Evolutionary conservation across 768 basidiomycete genomes (phyloP), one percentile per base, ranked within the genome.

Genomic region (Chalciporus piperatus): DNA sequence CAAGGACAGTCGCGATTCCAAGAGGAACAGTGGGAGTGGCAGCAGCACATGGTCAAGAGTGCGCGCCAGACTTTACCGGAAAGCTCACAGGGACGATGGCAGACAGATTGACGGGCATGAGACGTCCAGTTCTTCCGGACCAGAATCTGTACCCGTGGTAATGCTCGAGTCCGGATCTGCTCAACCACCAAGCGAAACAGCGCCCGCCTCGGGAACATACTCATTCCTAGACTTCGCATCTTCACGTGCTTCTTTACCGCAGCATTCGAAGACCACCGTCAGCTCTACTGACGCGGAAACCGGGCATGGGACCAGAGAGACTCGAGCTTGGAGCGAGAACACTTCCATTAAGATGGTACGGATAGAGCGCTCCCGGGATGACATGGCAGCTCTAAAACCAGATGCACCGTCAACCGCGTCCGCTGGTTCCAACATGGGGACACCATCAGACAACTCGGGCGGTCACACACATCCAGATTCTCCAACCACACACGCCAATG

Each of bases 341-440:
- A 54, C 55, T 12, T 68, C 62, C 8, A 30, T 57, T 2, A 50
- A 47, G 33, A 52, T 57, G 55, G 50, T 51, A 19, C 51, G 52
- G 50, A 43, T 59, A 33, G 58, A 65, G 41, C 59, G 59, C 38
- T 58, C 59, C 7, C 58, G 52, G 28, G 55, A 60, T 37, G 47
- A 52, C 33, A 25, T 46, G 13, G 20, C 53, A 41, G 41, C 48
- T 25, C 46, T 53, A 6, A 69, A 62, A 50, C 67, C 67, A 17
- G 67, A 69, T 50, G 67, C 67, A 13, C 67, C 67, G 7, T 69
- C 67, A n/a, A 69, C 67, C 17, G 63, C 46, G 23, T 70, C 67
- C 28, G 56, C 58, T 28, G 59, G 62, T 41, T 70, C 67, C 41
- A 55, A 57, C 5, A 48, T 22, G 6, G 47, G 22, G 25, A 33